These are phyloP conservation scores for Mrakia frigida DNA, from an alignment of 768 basidiomycete species.

Conservation along the genomic window DNA sequence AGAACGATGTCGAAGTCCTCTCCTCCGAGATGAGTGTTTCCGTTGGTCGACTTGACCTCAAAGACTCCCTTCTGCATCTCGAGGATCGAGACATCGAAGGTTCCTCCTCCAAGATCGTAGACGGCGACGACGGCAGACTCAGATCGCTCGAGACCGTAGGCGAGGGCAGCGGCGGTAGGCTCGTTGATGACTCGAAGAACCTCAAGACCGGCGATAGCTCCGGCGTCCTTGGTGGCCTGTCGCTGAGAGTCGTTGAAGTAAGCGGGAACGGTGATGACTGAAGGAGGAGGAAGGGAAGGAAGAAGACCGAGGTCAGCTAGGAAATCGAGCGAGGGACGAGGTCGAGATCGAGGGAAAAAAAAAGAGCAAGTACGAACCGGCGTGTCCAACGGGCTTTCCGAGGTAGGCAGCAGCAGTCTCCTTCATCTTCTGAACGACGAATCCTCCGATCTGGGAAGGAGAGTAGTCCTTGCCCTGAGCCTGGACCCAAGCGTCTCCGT, in stretches of 20 bases:
- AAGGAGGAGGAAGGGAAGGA: too few relatives aligned
- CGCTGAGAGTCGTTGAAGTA: slow-evolving; percentile 99
- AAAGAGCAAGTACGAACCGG: slow-evolving; percentile 37
- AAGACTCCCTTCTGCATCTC: slow-evolving; percentile 99
- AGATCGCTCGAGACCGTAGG: slow-evolving; percentile 89
- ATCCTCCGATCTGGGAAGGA: slow-evolving; percentile 49
- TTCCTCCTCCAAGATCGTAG: slow-evolving; percentile 97
- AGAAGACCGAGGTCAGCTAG: neutral
- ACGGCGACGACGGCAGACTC: slow-evolving; percentile 88
- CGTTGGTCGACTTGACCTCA: slow-evolving; percentile 99
- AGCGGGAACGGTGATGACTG: slow-evolving; percentile 89
- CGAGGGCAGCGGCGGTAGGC: slow-evolving; percentile 95
- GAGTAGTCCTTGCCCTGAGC: slow-evolving; percentile 74
- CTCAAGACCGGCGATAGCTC: slow-evolving; percentile 93
- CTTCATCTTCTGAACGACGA: slow-evolving; percentile 75
- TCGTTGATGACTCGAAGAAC: slow-evolving; percentile 99
- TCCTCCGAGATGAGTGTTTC: slow-evolving; percentile 94
- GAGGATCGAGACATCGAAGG: slow-evolving; percentile 98
- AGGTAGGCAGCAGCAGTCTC: slow-evolving; percentile 91
- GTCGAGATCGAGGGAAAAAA: neutral
- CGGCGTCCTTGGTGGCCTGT: slow-evolving; percentile 96
- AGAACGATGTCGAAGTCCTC: slow-evolving; percentile 95
- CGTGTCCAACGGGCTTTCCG: slow-evolving; percentile 90
- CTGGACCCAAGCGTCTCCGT: slow-evolving; percentile 62
- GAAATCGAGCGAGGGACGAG: neutral